Evolutionary conservation across 1,284 basidiomycete species (phyloP).

Genomic region (Leccinum insigne): DNA sequence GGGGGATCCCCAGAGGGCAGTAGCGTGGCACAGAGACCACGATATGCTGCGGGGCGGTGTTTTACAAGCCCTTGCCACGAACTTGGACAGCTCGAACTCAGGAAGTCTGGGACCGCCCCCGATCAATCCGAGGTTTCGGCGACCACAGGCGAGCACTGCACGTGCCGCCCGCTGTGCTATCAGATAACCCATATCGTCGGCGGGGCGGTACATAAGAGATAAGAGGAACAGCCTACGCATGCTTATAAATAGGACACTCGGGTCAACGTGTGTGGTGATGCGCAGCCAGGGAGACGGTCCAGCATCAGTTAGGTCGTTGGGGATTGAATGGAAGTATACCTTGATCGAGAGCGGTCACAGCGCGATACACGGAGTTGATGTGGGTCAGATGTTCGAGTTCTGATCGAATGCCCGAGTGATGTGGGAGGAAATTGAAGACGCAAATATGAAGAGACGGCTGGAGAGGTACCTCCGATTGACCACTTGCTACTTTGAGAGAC

Average conservation of each 20-base stretch:
- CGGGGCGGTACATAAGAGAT: constrained; percentile 11
- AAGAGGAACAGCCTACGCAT: constrained; percentile 4
- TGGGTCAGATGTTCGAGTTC: constrained; percentile 21
- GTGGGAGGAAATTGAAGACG: constrained; percentile 6
- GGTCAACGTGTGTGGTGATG: constrained; percentile 18
- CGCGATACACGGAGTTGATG: constrained; percentile 22
- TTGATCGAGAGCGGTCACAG: constrained; percentile 18
- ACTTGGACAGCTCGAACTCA: constrained; percentile 16
- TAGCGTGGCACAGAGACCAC: constrained; percentile 11
- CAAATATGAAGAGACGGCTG: constrained; percentile 4
- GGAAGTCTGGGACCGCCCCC: constrained; percentile 26
- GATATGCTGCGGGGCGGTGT: constrained; percentile 24
- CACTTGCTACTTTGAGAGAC: background rate
- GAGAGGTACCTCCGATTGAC: background rate
- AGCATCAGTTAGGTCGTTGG: constrained; percentile 1
- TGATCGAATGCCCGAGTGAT: constrained; percentile 2
- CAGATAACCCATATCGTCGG: constrained; percentile 20
- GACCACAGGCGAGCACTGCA: constrained; percentile 32
- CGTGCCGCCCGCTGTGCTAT: constrained; percentile 9
- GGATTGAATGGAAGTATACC: constrained; percentile 18
- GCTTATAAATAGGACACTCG: constrained; percentile 8
- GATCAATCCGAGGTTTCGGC: constrained; percentile 26
- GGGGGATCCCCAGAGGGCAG: constrained; percentile 10
- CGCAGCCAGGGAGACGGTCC: constrained; percentile 21
- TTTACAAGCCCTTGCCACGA: constrained; percentile 19